Conservation (phyloP, 805 yeast genomes). For the Candida manassasensis region DNA sequence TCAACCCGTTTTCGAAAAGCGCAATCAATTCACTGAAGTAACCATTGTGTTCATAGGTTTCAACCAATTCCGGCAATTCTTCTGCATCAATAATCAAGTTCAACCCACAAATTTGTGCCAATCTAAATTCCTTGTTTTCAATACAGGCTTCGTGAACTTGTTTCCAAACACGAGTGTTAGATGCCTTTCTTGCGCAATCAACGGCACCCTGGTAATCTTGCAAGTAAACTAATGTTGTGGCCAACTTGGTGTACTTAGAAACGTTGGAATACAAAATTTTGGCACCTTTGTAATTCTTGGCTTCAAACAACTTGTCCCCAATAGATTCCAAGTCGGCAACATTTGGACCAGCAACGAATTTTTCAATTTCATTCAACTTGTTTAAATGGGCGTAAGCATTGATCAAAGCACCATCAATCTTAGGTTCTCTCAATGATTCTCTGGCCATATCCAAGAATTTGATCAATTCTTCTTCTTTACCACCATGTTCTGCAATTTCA, state of each 20-base stretch:
- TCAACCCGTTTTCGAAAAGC: conserved; percentile 90
- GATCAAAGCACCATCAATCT: conserved; percentile 87
- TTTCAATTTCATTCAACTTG: conserved; percentile 75
- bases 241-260: conserved; percentile 92
- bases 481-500: conserved; percentile 91
- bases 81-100: conserved; percentile 96
- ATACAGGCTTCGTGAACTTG: conserved; percentile 96
- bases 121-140: conserved; percentile 88
- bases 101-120: conserved; percentile 98
- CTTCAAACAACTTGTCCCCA: conserved; percentile 85
- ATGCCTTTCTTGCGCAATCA: conserved; percentile 97
- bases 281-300: conserved; percentile 86
- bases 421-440: conserved; percentile 82
- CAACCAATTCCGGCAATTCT: conserved; percentile 85
- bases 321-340: conserved; percentile 89
- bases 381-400: conserved; percentile 79
- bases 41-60: conserved; percentile 83
- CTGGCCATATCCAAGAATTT: conserved; percentile 90
- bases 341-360: conserved; percentile 77
- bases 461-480: conserved; percentile 89
- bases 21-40: conserved; percentile 89
- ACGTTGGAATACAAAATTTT: conserved; percentile 79
- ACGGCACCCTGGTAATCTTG: conserved; percentile 95
- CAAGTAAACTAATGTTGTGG: conserved; percentile 91
- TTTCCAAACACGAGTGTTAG: conserved; percentile 91